A percentile compares a stretch with the other conserved stretches of the same genome.
These are phyloP conservation scores for Emmonsiellopsis sp. DNA, from an alignment of 2,329 filamentous ascomycete species.

Conservation along the genomic window DNA sequence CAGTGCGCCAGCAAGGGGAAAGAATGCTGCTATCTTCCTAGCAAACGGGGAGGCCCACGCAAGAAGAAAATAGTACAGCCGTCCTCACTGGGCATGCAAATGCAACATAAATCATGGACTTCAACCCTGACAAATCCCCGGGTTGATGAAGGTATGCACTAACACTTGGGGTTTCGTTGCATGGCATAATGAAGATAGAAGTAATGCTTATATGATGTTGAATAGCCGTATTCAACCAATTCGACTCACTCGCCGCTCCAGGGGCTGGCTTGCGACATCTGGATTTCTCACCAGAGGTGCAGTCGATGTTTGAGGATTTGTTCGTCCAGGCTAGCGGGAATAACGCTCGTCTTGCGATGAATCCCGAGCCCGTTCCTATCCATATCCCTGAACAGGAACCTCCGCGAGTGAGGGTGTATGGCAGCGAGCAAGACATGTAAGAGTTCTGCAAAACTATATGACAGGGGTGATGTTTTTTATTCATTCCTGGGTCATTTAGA, in stretches of 20 bases:
- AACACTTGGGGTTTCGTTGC: background rate
- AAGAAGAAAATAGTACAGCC: constrained; percentile 24
- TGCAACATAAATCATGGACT: constrained; percentile 5
- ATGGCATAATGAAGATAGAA: background rate
- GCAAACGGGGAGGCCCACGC: constrained; percentile 35
- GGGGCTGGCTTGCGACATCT: constrained; percentile 31
- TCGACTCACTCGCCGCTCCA: constrained; percentile 31
- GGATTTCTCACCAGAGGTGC: constrained; percentile 28
- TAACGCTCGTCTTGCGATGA: constrained; percentile 19
- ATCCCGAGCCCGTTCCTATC: constrained; percentile 19
- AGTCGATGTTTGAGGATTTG: constrained; percentile 30
- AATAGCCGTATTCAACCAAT: constrained; percentile 29
- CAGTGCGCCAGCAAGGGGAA: constrained; percentile 32
- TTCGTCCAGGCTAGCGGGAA: constrained; percentile 18
- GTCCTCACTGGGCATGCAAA: constrained; percentile 1
- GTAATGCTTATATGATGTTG: constrained; percentile 5
- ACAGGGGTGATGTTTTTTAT: background rate
- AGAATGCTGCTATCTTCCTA: constrained; percentile 34
- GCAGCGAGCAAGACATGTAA: constrained; percentile 32
- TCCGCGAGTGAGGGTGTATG: constrained; percentile 29
- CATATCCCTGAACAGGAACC: constrained; percentile 14
- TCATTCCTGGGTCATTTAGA: background rate
- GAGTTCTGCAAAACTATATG: constrained; percentile 8
- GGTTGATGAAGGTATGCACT: constrained; percentile 12
- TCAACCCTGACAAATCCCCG: constrained; percentile 7